Evolutionary conservation across 2,329 filamentous ascomycete genomes (phyloP).

Genomic region (Colletotrichum paranaense): DNA sequence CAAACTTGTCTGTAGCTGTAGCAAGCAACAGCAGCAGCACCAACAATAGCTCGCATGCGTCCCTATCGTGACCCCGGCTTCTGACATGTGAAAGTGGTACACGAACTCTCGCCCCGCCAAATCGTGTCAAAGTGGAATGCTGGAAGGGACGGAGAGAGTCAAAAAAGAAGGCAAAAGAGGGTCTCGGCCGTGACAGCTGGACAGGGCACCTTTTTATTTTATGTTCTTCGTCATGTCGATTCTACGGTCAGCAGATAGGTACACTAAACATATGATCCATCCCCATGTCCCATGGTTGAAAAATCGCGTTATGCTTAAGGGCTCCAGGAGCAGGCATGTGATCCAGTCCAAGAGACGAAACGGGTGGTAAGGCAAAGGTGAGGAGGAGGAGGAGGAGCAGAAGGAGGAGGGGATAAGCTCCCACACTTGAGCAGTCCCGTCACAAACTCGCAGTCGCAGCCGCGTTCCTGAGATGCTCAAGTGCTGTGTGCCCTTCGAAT

Average conservation of each 20-base stretch:
- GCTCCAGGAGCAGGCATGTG: background rate
- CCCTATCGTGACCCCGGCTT: conserved; percentile 22
- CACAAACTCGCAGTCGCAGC: background rate
- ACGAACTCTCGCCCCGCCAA: conserved; percentile 12
- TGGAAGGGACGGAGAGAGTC: background rate
- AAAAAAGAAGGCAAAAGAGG: background rate
- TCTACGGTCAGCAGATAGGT: conserved; percentile 8
- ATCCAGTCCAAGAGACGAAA: background rate
- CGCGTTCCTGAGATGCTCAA: background rate
- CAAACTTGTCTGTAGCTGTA: background rate
- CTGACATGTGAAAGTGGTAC: conserved; percentile 34
- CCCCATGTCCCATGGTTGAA: background rate
- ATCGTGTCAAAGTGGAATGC: conserved; percentile 1
- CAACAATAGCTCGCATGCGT: conserved; percentile 22
- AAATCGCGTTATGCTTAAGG: background rate
- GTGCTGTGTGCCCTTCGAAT: background rate
- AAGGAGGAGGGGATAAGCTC: background rate
- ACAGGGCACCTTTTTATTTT: background rate
- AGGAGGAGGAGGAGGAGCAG: no score
- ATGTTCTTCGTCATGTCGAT: conserved; percentile 3
- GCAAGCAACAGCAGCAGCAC: background rate
- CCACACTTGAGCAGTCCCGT: background rate
- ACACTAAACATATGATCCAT: background rate
- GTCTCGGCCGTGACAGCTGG: background rate
- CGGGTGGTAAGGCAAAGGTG: background rate